Conservation (phyloP, 1,139 yeast genomes). For the Candida tunisiensis region DNA sequence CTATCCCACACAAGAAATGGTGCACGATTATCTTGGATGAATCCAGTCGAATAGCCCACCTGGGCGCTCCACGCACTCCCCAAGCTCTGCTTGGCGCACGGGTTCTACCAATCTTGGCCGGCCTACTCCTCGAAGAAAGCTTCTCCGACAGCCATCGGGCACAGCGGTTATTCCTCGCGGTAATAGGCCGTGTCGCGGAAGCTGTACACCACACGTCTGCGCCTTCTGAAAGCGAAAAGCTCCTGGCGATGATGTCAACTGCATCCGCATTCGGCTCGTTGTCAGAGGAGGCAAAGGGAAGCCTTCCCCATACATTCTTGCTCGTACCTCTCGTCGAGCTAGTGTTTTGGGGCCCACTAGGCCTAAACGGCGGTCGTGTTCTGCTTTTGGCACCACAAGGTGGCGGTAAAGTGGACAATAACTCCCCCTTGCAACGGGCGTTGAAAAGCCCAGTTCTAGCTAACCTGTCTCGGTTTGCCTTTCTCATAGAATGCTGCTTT, state of each 20-base stretch:
- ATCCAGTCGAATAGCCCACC: constrained; percentile 3
- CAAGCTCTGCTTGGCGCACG: neutral
- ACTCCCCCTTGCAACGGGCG: neutral
- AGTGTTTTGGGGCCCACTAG: neutral
- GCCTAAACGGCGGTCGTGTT: neutral
- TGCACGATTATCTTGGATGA: constrained; percentile 20
- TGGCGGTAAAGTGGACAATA: too few species aligned
- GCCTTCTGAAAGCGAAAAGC: too few species aligned
- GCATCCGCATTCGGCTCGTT: too few species aligned
- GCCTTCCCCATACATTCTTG: neutral
- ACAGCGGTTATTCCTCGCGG: neutral
- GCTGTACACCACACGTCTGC: too few species aligned
- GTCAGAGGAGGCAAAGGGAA: too few species aligned
- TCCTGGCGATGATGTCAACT: too few species aligned
- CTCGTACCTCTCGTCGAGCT: neutral
- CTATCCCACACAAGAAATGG: constrained; percentile 36
- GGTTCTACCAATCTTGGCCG: constrained; percentile 1
- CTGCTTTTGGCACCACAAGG: too few species aligned
- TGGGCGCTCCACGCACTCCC: constrained; percentile 3
- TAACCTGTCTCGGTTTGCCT: constrained; percentile 4
- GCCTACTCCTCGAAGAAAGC: neutral
- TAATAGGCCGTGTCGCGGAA: too few species aligned
- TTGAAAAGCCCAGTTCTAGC: constrained; percentile 1
- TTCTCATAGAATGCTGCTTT: constrained; percentile 5
- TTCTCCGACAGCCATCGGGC: neutral